A percentile compares a stretch with the other conserved stretches of the same genome.
These are phyloP conservation scores for Ceratocystis destructans DNA, from an alignment of 2,329 filamentous ascomycete genomes.

Conservation along the genomic window DNA sequence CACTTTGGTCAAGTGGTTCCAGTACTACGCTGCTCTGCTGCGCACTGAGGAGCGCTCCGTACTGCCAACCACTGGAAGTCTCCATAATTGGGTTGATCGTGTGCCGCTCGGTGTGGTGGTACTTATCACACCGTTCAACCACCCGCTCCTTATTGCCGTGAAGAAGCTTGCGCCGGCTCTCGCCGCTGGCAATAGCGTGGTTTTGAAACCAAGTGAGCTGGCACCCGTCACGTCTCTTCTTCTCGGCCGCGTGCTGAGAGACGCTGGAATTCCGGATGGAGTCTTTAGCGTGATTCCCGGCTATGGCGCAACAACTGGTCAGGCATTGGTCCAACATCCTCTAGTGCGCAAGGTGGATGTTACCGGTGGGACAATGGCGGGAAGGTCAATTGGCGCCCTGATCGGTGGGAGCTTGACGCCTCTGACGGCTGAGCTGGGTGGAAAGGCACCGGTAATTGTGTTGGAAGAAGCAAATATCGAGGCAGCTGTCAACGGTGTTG, in stretches of 20 bases:
- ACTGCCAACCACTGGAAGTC: constrained; percentile 34
- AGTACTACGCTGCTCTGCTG: constrained; percentile 32
- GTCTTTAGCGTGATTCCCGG: constrained; percentile 64
- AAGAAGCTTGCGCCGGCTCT: constrained; percentile 38
- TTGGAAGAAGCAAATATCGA: constrained; percentile 53
- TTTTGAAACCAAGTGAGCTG: constrained; percentile 42
- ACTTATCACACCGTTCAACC: constrained; percentile 46
- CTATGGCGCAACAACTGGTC: constrained; percentile 53
- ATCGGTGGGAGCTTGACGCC: constrained; percentile 49
- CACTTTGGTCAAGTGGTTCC: constrained; percentile 28
- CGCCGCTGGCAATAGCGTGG: constrained; percentile 35
- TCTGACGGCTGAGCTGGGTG: constrained; percentile 51
- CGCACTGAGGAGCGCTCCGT: constrained; percentile 31
- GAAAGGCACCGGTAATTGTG: constrained; percentile 51
- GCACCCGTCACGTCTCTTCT: constrained; percentile 32
- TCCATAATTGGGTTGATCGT: constrained; percentile 37
- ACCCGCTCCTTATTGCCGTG: constrained; percentile 33
- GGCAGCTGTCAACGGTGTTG: constrained; percentile 42
- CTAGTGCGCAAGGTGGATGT: constrained; percentile 62
- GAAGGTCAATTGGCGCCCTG: constrained; percentile 57
- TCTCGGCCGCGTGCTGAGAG: constrained; percentile 43
- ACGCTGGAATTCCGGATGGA: constrained; percentile 62
- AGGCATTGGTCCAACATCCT: constrained; percentile 51
- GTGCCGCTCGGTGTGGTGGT: constrained; percentile 38
- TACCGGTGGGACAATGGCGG: constrained; percentile 59